Evolutionary conservation across 495 filamentous ascomycete genomes (phyloP).

Genomic region (Thermochaetoides thermophila): DNA sequence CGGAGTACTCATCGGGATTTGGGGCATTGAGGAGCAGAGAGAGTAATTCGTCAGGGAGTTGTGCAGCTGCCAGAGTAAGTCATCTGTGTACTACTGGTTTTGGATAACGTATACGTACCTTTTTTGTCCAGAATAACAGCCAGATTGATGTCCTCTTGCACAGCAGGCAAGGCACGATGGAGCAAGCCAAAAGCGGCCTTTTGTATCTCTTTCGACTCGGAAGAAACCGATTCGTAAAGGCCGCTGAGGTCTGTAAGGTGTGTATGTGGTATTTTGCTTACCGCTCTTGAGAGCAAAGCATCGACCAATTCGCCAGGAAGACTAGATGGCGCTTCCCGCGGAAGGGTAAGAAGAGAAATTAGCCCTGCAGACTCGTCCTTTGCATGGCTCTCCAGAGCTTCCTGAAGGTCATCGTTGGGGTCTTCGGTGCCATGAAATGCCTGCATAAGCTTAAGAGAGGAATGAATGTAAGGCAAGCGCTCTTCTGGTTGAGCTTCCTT

Average conservation of each 20-base stretch:
- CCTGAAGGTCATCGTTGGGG: conserved; percentile 73
- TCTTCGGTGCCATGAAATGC: conserved; percentile 44
- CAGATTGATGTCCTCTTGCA: conserved; percentile 72
- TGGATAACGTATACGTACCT: conserved; percentile 20
- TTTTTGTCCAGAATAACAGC: conserved; percentile 65
- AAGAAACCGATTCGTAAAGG: conserved; percentile 47
- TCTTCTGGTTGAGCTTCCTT: conserved; percentile 15
- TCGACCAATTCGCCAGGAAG: conserved; percentile 44
- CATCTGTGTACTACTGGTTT: too few relatives aligned
- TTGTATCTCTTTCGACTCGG: conserved; percentile 60
- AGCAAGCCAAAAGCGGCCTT: conserved; percentile 68
- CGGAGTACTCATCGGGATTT: conserved; percentile 27
- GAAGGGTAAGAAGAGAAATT: conserved; percentile 42
- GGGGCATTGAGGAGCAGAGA: conserved; percentile 47
- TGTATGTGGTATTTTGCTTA: conserved; percentile 37
- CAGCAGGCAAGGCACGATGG: conserved; percentile 55
- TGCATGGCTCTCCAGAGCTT: conserved; percentile 46
- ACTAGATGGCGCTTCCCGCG: conserved; percentile 16
- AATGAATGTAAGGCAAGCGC: conserved; percentile 45
- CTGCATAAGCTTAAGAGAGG: conserved; percentile 57
- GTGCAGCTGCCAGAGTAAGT: conserved; percentile 35
- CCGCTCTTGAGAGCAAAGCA: conserved; percentile 46
- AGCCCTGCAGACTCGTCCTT: conserved; percentile 38
- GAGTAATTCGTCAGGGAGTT: conserved; percentile 53
- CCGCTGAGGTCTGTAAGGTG: conserved; percentile 34